Evolutionary conservation across 257 asterid genomes (phyloP).

Genomic region (Solanum verrucosum): DNA sequence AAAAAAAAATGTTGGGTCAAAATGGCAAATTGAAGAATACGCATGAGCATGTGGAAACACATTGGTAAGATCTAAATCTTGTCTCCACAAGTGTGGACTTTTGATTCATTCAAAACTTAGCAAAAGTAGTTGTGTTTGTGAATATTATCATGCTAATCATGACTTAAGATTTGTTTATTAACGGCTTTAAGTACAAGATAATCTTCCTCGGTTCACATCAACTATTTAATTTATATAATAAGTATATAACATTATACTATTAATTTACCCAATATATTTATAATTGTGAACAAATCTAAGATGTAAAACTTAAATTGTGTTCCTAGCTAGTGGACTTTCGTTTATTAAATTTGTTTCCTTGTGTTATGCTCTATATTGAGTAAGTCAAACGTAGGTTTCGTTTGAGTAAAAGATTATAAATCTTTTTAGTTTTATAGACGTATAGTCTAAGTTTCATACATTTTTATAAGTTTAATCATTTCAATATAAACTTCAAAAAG

Average conservation of each 20-base stretch:
- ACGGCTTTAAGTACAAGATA: not conserved
- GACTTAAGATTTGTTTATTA: not conserved
- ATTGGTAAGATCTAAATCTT: constrained; percentile 30
- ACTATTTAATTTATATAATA: not conserved
- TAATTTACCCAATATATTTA: not conserved
- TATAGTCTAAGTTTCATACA: not conserved
- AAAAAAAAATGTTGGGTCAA: not conserved
- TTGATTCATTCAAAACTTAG: not conserved
- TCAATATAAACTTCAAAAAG: not conserved
- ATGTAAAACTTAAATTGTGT: not conserved
- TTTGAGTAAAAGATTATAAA: not conserved
- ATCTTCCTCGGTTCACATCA: constrained; percentile 1
- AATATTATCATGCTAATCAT: not conserved
- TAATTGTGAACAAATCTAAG: not conserved
- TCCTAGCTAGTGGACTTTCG: not conserved
- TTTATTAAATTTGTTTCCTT: not conserved
- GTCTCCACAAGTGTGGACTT: constrained; percentile 14
- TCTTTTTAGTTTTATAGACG: not conserved
- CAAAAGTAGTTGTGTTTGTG: constrained; percentile 1
- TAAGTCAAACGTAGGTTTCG: not conserved
- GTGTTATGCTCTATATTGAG: not conserved
- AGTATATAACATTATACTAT: not conserved
- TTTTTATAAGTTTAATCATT: not conserved
- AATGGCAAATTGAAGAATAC: not conserved
- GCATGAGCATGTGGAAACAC: constrained; percentile 30